Conservation (phyloP, 2,329 filamentous ascomycete genomes). For the Fusarium floridanum region DNA sequence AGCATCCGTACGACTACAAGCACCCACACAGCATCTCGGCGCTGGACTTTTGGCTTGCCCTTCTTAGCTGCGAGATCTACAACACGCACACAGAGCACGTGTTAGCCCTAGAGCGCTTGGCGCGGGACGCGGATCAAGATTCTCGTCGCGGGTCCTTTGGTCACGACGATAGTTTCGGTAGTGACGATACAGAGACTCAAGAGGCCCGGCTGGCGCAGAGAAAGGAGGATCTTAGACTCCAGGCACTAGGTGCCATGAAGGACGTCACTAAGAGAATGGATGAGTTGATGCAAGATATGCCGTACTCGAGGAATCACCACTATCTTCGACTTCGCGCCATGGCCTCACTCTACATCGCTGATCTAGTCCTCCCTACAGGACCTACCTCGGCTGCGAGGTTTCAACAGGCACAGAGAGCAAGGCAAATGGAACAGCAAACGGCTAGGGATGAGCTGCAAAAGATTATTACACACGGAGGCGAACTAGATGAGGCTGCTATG, state of each 20-base stretch:
- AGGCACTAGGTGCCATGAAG: constrained; percentile 70
- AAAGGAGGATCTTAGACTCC: constrained; percentile 58
- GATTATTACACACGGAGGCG: constrained; percentile 47
- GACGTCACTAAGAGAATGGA: constrained; percentile 79
- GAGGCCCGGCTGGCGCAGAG: constrained; percentile 40
- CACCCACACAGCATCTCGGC: constrained; percentile 72
- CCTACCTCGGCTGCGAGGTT: constrained; percentile 49
- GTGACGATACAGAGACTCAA: constrained; percentile 33
- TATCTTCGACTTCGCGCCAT: constrained; percentile 80
- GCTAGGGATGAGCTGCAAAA: constrained; percentile 45
- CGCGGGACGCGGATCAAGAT: constrained; percentile 49
- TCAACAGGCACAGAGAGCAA: constrained; percentile 45
- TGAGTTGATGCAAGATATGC: constrained; percentile 74
- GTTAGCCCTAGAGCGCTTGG: constrained; percentile 54
- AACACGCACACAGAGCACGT: constrained; percentile 73
- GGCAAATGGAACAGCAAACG: constrained; percentile 48
- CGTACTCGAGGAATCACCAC: constrained; percentile 76
- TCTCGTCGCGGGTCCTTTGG: constrained; percentile 26
- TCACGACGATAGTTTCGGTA: constrained; percentile 37
- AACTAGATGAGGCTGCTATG: constrained; percentile 44
- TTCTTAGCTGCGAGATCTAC: constrained; percentile 86
- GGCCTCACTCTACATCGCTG: constrained; percentile 80
- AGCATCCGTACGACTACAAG: constrained; percentile 77
- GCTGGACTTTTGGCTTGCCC: constrained; percentile 83
- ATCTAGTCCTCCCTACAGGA: constrained; percentile 67